phyloP scores from a whole-genome alignment of 768 basidiomycete species.

The Auricularia cornea region DNA sequence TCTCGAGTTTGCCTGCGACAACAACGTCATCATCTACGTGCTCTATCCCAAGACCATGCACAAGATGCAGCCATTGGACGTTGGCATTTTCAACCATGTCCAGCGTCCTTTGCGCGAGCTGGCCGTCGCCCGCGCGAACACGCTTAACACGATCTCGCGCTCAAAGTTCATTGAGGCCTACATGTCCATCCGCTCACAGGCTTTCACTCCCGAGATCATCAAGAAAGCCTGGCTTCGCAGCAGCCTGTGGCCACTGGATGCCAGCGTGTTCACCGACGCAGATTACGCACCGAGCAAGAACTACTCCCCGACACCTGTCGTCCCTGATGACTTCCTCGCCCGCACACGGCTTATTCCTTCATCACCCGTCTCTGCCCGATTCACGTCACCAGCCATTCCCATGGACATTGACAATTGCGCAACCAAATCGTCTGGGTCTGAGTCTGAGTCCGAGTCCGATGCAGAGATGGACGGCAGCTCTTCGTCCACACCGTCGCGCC shows the following conservation, averaged over 20 bases:
- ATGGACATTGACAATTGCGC: too few relatives aligned
- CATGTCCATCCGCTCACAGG: background rate
- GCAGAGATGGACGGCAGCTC: too few relatives aligned
- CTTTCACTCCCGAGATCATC: background rate
- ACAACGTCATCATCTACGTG: constrained; percentile 25
- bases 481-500: too few relatives aligned
- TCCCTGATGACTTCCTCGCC: background rate
- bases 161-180: background rate
- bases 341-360: background rate
- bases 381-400: background rate
- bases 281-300: background rate
- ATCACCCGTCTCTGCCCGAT: background rate
- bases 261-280: background rate
- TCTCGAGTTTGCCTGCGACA: constrained; percentile 16
- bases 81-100: constrained; percentile 30
- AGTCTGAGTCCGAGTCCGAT: too few relatives aligned
- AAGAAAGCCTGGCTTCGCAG: background rate
- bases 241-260: background rate
- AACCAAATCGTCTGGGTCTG: too few relatives aligned
- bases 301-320: background rate
- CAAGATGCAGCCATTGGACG: constrained; percentile 35
- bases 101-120: constrained; percentile 20
- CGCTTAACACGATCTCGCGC: background rate
- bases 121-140: constrained; percentile 15
- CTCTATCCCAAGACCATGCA: constrained; percentile 37